Percentiles rank a stretch among this genome's conserved stretches.
Evolutionary conservation across 768 basidiomycete genomes (phyloP).

Genomic region (Floccularia luteovirens): DNA sequence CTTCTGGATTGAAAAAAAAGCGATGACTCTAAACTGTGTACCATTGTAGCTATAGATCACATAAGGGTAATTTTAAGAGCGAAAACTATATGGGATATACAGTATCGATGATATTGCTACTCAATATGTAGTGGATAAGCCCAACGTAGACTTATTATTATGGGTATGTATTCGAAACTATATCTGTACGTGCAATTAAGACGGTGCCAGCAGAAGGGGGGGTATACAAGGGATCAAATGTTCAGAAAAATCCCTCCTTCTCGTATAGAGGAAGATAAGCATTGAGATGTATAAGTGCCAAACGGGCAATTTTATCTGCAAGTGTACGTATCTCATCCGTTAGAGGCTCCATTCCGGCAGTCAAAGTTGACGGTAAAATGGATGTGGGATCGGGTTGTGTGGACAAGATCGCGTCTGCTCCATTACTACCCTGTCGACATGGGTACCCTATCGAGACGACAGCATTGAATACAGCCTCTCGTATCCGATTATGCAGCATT

Average conservation of each 20-base stretch:
- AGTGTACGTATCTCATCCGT: constrained; percentile 62
- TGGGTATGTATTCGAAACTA: too few species aligned
- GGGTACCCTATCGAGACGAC: constrained; percentile 50
- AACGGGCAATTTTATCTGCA: constrained; percentile 62
- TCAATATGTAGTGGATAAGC: too few species aligned
- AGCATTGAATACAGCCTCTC: constrained; percentile 53
- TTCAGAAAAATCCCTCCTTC: constrained; percentile 42
- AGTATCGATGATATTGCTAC: too few species aligned
- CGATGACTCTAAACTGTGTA: too few species aligned
- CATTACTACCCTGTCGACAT: constrained; percentile 20
- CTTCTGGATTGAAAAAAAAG: too few species aligned
- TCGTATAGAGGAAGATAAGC: constrained; percentile 77
- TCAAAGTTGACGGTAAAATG: constrained; percentile 13
- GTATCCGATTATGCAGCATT: constrained; percentile 57
- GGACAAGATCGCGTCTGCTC: background rate
- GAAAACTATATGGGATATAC: too few species aligned
- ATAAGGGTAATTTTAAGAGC: too few species aligned
- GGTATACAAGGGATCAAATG: too few species aligned
- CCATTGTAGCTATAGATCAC: too few species aligned
- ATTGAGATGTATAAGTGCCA: constrained; percentile 68
- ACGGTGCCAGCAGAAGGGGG: too few species aligned
- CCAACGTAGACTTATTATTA: too few species aligned
- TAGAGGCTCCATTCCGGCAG: constrained; percentile 67
- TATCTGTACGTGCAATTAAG: too few species aligned
- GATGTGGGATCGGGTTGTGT: background rate